Evolutionary conservation across 2,329 filamentous ascomycete species (phyloP), one percentile per base, ranked within the genome.

Genomic region (Eutypella sp.): DNA sequence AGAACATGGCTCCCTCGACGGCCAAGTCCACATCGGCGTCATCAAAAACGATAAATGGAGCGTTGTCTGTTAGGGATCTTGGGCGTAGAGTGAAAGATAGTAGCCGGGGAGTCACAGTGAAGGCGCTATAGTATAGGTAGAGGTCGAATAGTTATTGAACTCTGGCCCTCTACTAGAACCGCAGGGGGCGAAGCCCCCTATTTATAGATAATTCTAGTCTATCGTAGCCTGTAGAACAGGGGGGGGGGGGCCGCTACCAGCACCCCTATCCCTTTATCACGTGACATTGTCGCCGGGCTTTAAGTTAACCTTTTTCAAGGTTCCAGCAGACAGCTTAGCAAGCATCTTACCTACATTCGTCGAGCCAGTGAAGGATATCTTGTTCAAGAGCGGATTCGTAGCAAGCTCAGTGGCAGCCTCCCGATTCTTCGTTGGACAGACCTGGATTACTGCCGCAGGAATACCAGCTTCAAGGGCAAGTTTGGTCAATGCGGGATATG

Each of bases 201-300:
- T n/a, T n/a, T n/a, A n/a, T n/a, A n/a, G n/a, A n/a, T n/a, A n/a
- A n/a, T n/a, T n/a, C n/a, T n/a, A n/a, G n/a, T n/a, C n/a, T n/a
- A n/a, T n/a, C n/a, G n/a, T n/a, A n/a, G n/a, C n/a, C n/a, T n/a
- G n/a, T n/a, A n/a, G n/a, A n/a, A n/a, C n/a, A n/a, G n/a, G n/a
- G n/a, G n/a, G n/a, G n/a, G n/a, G n/a, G n/a, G n/a, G n/a, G n/a
- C n/a, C n/a, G n/a, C n/a, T n/a, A n/a, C n/a, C n/a, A n/a, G n/a
- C n/a, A n/a, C n/a, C n/a, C n/a, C n/a, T n/a, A n/a, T n/a, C n/a
- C n/a, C n/a, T n/a, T n/a, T n/a, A n/a, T n/a, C n/a, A n/a, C n/a
- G n/a, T n/a, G n/a, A n/a, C n/a, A n/a, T n/a, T n/a, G 11, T 82
- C 82, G 1, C 82, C 82, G 1, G 85, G 67, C 58, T 86, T 82